phyloP scores from a whole-genome alignment of 805 yeast genomes.

The Nakazawaea peltata region DNA sequence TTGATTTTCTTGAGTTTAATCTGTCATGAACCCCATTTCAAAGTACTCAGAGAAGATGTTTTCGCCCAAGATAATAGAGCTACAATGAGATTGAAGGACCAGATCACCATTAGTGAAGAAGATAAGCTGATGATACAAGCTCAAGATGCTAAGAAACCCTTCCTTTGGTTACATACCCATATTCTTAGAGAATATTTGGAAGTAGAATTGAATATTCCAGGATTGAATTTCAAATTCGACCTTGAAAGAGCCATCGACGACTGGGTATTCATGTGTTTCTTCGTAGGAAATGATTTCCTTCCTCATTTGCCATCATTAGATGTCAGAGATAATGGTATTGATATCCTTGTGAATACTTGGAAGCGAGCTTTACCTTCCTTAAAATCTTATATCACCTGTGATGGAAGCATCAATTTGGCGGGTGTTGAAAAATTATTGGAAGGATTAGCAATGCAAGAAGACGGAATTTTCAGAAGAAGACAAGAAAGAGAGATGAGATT shows the following conservation, averaged over 20 bases:
- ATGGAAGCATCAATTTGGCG: slow-evolving; percentile 70
- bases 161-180: slow-evolving; percentile 87
- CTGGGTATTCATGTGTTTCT: slow-evolving; percentile 98
- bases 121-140: slow-evolving; percentile 34
- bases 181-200: slow-evolving; percentile 83
- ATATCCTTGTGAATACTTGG: slow-evolving; percentile 76
- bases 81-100: slow-evolving; percentile 39
- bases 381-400: slow-evolving; percentile 79
- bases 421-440: slow-evolving; percentile 68
- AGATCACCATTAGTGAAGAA: slow-evolving; percentile 52
- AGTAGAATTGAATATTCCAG: slow-evolving; percentile 68
- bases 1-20: slow-evolving; percentile 92
- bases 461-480: slow-evolving; percentile 62
- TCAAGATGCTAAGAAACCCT: slow-evolving; percentile 62
- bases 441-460: slow-evolving; percentile 66
- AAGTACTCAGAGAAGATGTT: slow-evolving; percentile 92
- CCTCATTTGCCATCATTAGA: slow-evolving; percentile 95
- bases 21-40: slow-evolving; percentile 96
- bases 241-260: slow-evolving; percentile 95
- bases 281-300: slow-evolving; percentile 95
- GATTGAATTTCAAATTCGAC: slow-evolving; percentile 69
- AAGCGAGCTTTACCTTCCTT: slow-evolving; percentile 58
- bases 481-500: slow-evolving; percentile 64
- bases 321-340: slow-evolving; percentile 92
- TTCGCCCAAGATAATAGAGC: slow-evolving; percentile 66